Conservation (phyloP, 345 rosid genomes). For the Dipteronia dyeriana region DNA sequence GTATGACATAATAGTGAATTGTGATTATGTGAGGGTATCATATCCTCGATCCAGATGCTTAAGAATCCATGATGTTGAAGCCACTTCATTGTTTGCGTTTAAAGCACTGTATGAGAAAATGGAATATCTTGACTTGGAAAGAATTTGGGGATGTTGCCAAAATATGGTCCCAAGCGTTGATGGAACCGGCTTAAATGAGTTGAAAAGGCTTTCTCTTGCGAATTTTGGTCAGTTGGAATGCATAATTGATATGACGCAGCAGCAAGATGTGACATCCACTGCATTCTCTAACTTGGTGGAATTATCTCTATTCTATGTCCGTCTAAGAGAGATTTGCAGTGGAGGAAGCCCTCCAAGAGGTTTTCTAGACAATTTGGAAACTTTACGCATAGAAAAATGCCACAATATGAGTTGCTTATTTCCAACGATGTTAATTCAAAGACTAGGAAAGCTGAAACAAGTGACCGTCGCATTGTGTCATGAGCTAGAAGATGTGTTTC, state of each 20-base stretch:
- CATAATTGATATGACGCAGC: neutral
- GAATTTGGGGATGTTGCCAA: neutral
- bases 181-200: slow-evolving; percentile 6
- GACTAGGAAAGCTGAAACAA: slow-evolving; percentile 10
- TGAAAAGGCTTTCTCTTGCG: neutral
- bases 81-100: neutral
- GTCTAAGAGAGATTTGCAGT: slow-evolving; percentile 15
- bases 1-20: neutral
- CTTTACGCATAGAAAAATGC: neutral
- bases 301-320: neutral
- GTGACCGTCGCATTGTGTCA: neutral
- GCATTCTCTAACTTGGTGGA: slow-evolving; percentile 19
- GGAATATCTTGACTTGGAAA: neutral
- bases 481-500: slow-evolving; percentile 11
- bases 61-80: neutral
- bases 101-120: neutral
- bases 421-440: slow-evolving; percentile 8
- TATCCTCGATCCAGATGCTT: no score
- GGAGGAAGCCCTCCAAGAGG: slow-evolving; percentile 3
- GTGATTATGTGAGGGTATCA: neutral
- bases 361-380: slow-evolving; percentile 19
- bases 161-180: slow-evolving; percentile 4
- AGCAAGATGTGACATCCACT: neutral
- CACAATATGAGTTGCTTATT: slow-evolving; percentile 1
- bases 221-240: slow-evolving; percentile 4